Evolutionary conservation across 2,329 filamentous ascomycete species (phyloP).

Genomic region (Colletotrichum melonis): DNA sequence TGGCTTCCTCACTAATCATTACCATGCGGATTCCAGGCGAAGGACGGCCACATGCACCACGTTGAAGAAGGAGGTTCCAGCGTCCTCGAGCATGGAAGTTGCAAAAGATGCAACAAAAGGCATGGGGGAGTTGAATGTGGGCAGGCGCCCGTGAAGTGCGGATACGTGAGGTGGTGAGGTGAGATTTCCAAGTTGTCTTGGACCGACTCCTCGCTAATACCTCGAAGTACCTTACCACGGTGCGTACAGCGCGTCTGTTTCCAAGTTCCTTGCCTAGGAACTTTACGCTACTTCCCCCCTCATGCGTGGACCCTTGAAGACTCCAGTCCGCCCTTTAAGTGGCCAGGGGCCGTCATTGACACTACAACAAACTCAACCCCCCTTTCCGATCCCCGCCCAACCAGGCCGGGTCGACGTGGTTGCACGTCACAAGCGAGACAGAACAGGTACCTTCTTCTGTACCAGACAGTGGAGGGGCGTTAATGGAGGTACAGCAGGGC

Average conservation of each 20-base stretch:
- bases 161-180: background rate
- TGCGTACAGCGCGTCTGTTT: slow-evolving; percentile 17
- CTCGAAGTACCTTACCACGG: slow-evolving; percentile 7
- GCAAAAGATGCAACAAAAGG: background rate
- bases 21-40: background rate
- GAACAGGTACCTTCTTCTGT: slow-evolving; percentile 7
- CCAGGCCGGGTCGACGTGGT: background rate
- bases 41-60: slow-evolving; percentile 12
- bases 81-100: background rate
- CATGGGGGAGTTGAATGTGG: background rate
- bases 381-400: slow-evolving; percentile 3
- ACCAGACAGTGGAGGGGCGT: background rate
- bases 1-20: no score
- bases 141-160: background rate
- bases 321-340: slow-evolving; percentile 16
- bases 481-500: background rate
- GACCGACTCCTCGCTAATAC: background rate
- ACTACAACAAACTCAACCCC: background rate
- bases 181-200: slow-evolving; percentile 3
- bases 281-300: slow-evolving; percentile 11
- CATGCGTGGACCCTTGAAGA: slow-evolving; percentile 35
- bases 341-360: slow-evolving; percentile 22
- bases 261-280: background rate
- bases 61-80: slow-evolving; percentile 3
- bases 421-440: background rate